Evolutionary conservation across 1,139 yeast species (phyloP), one percentile per base, ranked within the genome.

Genomic region (Diutina mesorugosa): DNA sequence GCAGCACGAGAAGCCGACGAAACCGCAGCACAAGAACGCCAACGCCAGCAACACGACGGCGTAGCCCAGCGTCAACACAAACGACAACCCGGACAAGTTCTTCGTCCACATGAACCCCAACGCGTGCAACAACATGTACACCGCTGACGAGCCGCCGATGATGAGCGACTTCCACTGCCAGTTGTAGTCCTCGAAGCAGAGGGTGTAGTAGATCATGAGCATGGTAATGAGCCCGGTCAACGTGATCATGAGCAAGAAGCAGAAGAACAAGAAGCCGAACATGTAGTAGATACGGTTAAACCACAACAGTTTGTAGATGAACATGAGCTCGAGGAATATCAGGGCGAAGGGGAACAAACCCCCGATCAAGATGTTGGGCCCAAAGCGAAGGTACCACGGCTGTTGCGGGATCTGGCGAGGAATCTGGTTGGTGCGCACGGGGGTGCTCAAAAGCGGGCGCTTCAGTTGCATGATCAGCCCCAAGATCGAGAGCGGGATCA

Each of bases 101-200:
- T 87, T 84, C 59, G 82, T 83, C 29, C 90, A 81, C 64, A 93
- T 79, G 61, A 87, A 74, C 26, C 59, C 57, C 60, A 90, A 74
- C 4, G 97, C 85, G 70, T 93, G 96, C 57, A 90, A 65, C 70
- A 90, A 90, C 50, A 91, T 87, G 69, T 91, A 95, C 58, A 86
- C 65, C 0, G 96, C 79, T 69, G 96, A 86, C 32, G 97, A 95
- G 56, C 97, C 98, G 35, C 97, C 95, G 59, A 90, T 79, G 65
- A 86, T 80, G 64, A 91, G 77, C 9, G 96, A 83, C 69, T 91
- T 84, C 99, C 99, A 93, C 67, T 90, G 97, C 99, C 99, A 93
- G 69, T 84, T 83, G 75, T 95, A 91, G 70, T 93, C 89, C 68
- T 93, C 99, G 53, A 90, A 77, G 67, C 97, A 90, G 61, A 95